A percentile compares a stretch with the other conserved stretches of the same genome.
These are phyloP conservation scores for Calocera viscosa DNA, from an alignment of 768 basidiomycete genomes.

Conservation along the genomic window DNA sequence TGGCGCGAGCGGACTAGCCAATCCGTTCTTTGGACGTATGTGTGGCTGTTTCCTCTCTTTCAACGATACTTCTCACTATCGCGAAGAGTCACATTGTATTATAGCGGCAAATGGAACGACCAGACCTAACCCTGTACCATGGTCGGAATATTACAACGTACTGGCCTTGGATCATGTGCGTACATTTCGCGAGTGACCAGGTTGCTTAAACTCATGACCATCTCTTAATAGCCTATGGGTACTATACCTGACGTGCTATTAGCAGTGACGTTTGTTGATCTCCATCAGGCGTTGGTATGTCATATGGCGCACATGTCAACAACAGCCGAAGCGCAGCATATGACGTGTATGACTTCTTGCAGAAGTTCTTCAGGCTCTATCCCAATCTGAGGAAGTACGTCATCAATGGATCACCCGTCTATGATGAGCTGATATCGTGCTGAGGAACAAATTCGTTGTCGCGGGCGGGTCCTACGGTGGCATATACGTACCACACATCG, in stretches of 20 bases:
- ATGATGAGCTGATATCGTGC: background rate
- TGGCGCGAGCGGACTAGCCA: constrained; percentile 25
- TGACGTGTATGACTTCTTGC: constrained; percentile 30
- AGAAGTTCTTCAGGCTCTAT: constrained; percentile 27
- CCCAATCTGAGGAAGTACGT: constrained; percentile 15
- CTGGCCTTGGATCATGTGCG: constrained; percentile 16
- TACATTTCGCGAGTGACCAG: background rate
- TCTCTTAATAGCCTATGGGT: constrained; percentile 22
- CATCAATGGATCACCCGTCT: background rate
- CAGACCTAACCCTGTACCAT: constrained; percentile 21
- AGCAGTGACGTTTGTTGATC: background rate
- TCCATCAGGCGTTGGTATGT: constrained; percentile 24
- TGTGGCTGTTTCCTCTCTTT: background rate
- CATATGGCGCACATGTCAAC: constrained; percentile 27
- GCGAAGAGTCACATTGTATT: constrained; percentile 24
- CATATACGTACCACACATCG: constrained; percentile 29
- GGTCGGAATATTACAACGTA: constrained; percentile 9
- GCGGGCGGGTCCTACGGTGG: constrained; percentile 30
- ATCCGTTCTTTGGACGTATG: constrained; percentile 18
- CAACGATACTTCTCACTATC: background rate
- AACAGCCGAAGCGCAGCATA: constrained; percentile 25
- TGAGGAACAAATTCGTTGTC: constrained; percentile 20
- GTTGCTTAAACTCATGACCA: background rate
- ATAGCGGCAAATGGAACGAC: constrained; percentile 19
- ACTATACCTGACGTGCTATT: background rate